Evolutionary conservation across 2,329 filamentous ascomycete species (phyloP).

Genomic region (Pseudophaeomoniella oleicola): DNA sequence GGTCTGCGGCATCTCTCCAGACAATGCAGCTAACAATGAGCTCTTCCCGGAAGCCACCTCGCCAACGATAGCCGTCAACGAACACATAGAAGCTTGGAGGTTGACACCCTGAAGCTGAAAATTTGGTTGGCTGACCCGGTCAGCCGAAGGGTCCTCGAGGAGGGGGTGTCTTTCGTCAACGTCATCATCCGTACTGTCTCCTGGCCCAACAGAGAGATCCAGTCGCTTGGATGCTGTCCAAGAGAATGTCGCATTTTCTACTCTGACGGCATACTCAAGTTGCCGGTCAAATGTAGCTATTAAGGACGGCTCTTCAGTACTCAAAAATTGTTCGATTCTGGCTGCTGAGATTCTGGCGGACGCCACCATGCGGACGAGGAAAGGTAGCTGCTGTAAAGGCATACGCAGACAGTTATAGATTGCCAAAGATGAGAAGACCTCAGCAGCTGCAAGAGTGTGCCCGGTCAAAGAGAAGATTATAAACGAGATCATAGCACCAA

Average conservation of each 20-base stretch:
- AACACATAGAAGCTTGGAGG: slow-evolving; percentile 28
- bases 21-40: slow-evolving; percentile 74
- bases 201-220: no score
- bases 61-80: slow-evolving; percentile 62
- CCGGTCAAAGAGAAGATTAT: slow-evolving; percentile 59
- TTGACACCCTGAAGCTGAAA: slow-evolving; percentile 21
- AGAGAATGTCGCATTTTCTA: slow-evolving; percentile 64
- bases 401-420: slow-evolving; percentile 85
- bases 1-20: slow-evolving; percentile 85
- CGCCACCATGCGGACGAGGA: slow-evolving; percentile 77
- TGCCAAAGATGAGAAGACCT: slow-evolving; percentile 83
- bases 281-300: slow-evolving; percentile 43
- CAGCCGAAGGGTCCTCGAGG: slow-evolving; percentile 30
- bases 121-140: slow-evolving; percentile 18
- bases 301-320: slow-evolving; percentile 73
- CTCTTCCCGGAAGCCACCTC: slow-evolving; percentile 83
- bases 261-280: slow-evolving; percentile 45
- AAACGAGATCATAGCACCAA: slow-evolving; percentile 89
- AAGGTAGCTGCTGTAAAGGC: slow-evolving; percentile 74
- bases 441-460: slow-evolving; percentile 56
- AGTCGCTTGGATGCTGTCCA: no score
- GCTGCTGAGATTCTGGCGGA: slow-evolving; percentile 76
- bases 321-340: slow-evolving; percentile 75
- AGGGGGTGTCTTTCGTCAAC: no score
- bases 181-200: slow-evolving; percentile 29